phyloP scores from a whole-genome alignment of 2,329 filamentous ascomycete genomes.

The Shiraia sp. region DNA sequence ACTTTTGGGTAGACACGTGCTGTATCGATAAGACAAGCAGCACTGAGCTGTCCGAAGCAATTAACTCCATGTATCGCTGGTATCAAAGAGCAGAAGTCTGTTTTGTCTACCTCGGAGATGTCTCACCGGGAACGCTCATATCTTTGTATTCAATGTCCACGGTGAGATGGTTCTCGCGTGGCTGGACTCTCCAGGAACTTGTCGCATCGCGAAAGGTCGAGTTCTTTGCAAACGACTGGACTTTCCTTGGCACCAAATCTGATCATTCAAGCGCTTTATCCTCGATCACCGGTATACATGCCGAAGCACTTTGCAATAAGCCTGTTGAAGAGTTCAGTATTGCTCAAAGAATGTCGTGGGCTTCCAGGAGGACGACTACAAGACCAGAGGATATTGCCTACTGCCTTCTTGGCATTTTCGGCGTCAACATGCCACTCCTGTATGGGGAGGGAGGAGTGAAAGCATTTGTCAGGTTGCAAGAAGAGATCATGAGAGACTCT shows the following conservation, averaged over 20 bases:
- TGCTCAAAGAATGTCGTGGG: constrained; percentile 12
- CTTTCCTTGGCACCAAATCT: neutral
- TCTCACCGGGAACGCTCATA: neutral
- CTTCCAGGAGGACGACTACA: constrained; percentile 12
- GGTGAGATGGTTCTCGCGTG: neutral
- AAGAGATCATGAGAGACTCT: constrained; percentile 6
- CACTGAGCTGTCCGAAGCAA: neutral
- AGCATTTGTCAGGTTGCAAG: constrained; percentile 8
- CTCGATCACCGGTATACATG: neutral
- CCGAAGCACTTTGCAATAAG: neutral
- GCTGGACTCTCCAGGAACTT: too few relatives aligned
- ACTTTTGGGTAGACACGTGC: constrained; percentile 6
- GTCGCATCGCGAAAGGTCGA: neutral
- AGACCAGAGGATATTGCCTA: constrained; percentile 14
- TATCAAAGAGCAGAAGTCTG: neutral
- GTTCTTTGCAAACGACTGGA: neutral
- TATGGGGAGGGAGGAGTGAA: constrained; percentile 8
- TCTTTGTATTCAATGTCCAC: neutral
- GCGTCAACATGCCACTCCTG: constrained; percentile 11
- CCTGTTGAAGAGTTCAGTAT: neutral
- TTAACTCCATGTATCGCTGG: constrained; percentile 2
- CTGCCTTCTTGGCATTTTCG: constrained; percentile 16
- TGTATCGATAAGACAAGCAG: neutral
- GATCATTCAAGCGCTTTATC: neutral
- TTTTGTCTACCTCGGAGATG: neutral